phyloP scores from a whole-genome alignment of 2,329 filamentous ascomycete genomes.

The Cucurbitaria berberidis region DNA sequence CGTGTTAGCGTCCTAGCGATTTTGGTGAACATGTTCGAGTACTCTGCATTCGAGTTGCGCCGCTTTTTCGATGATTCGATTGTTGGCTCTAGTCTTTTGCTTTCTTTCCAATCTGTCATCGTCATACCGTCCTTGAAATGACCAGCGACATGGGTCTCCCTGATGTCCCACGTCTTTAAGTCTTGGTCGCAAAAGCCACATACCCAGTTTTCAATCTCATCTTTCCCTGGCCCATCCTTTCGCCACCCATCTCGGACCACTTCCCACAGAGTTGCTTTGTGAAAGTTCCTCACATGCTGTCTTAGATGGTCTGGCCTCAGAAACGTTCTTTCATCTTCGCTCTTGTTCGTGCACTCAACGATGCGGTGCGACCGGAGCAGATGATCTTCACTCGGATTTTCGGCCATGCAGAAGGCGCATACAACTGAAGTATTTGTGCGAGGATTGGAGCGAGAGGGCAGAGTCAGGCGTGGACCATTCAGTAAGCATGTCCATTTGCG shows the following conservation, averaged over 20 bases:
- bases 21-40: conserved; percentile 43
- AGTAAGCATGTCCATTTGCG: conserved; percentile 45
- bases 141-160: conserved; percentile 40
- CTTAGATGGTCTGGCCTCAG: conserved; percentile 42
- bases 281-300: conserved; percentile 45
- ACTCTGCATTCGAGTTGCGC: conserved; percentile 11
- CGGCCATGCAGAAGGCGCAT: conserved; percentile 40
- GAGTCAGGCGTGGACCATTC: conserved; percentile 28
- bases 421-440: conserved; percentile 8
- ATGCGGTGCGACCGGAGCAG: conserved; percentile 37
- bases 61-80: conserved; percentile 19
- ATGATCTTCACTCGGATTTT: conserved; percentile 39
- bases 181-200: conserved; percentile 41
- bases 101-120: conserved; percentile 34
- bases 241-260: conserved; percentile 39
- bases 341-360: conserved; percentile 36
- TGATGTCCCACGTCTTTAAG: conserved; percentile 35
- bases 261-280: conserved; percentile 31
- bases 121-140: conserved; percentile 44
- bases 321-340: conserved; percentile 38
- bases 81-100: conserved; percentile 49
- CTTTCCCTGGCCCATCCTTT: conserved; percentile 17
- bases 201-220: conserved; percentile 26
- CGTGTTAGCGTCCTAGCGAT: conserved; percentile 20
- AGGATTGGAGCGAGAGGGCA: conserved; percentile 12